Conservation (phyloP, 345 rosid species). For the Aegle marmelos region DNA sequence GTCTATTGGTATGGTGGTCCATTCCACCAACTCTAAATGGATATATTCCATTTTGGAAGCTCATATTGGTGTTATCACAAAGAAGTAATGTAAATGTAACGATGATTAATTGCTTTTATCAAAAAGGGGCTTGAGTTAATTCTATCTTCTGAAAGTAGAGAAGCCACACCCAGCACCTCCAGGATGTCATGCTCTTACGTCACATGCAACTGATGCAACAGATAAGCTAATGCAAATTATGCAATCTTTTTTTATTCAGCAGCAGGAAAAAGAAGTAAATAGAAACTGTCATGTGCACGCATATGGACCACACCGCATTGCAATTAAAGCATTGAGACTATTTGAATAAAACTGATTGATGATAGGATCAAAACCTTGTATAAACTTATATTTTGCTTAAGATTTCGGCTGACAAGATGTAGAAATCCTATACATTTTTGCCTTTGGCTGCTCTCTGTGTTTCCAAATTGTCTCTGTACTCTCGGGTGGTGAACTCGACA, state of each 20-base stretch:
- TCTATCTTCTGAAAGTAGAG: neutral
- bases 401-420: neutral
- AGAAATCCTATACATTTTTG: neutral
- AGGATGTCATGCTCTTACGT: neutral
- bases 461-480: neutral
- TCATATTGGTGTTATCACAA: neutral
- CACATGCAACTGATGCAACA: neutral
- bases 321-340: too few relatives aligned
- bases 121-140: too few relatives aligned
- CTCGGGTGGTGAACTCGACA: neutral
- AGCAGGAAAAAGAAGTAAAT: too few relatives aligned
- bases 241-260: too few relatives aligned
- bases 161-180: neutral
- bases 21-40: neutral
- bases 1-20: conserved; percentile 1
- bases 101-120: neutral
- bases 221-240: neutral
- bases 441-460: neutral
- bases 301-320: neutral
- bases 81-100: neutral
- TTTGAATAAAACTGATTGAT: neutral
- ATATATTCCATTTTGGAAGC: neutral
- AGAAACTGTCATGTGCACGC: neutral
- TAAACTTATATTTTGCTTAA: neutral
- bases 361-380: neutral